Percentiles rank a stretch among this genome's conserved stretches.
phyloP scores from a whole-genome alignment of 345 rosid species.

The Acer campestre region DNA sequence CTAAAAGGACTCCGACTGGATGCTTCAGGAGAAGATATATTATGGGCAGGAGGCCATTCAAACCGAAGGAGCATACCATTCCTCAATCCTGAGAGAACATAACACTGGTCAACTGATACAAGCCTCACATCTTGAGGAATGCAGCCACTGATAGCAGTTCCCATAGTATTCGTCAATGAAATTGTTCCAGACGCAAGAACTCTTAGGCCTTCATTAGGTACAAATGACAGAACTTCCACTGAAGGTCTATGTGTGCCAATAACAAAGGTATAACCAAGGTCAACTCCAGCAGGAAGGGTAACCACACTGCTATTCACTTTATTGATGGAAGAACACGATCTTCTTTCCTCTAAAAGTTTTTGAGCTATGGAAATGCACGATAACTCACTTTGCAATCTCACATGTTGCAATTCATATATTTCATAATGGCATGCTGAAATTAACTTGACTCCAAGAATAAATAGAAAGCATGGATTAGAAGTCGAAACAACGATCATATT shows the following conservation, averaged over 20 bases:
- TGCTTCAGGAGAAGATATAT: constrained; percentile 36
- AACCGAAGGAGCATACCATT: constrained; percentile 98
- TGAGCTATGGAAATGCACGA: constrained; percentile 89
- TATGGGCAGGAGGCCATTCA: constrained; percentile 74
- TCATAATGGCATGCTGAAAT: constrained; percentile 57
- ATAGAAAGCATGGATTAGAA: constrained; percentile 83
- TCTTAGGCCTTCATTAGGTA: constrained; percentile 62
- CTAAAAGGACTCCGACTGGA: constrained; percentile 27
- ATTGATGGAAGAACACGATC: constrained; percentile 35
- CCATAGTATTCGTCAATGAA: constrained; percentile 63
- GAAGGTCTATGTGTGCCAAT: constrained; percentile 98
- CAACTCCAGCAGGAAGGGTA: constrained; percentile 64
- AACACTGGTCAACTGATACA: constrained; percentile 76
- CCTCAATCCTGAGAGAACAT: constrained; percentile 90
- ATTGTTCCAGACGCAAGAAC: constrained; percentile 82
- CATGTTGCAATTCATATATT: constrained; percentile 76
- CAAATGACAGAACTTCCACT: constrained; percentile 79
- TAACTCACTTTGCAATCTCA: constrained; percentile 76
- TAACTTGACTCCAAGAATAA: constrained; percentile 75
- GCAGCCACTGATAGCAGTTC: constrained; percentile 77
- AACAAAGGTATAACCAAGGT: constrained; percentile 63
- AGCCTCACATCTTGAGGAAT: constrained; percentile 98
- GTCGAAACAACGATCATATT: constrained; percentile 80
- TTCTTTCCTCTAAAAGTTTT: constrained; percentile 48
- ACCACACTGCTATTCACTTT: constrained; percentile 31